Evolutionary conservation across 1,284 basidiomycete genomes (phyloP), one percentile per base, ranked within the genome.

Genomic region (Boletellus deceptivus): DNA sequence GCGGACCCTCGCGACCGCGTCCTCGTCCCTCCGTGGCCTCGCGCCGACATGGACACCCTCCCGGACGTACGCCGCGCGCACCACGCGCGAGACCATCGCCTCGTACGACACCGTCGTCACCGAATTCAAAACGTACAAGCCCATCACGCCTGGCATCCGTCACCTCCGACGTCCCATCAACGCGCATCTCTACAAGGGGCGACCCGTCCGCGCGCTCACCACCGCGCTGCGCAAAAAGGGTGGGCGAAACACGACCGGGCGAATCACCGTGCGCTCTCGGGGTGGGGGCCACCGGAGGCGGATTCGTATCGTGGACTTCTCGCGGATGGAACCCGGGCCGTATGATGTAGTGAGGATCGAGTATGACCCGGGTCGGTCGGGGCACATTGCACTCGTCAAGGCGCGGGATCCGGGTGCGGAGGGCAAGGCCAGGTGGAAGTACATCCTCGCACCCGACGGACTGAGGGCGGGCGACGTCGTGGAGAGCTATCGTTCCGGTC

Each of bases 341-440:
- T 91, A 93, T 67, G 86, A 93, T 58, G 94, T 98, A 39, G 79
- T 96, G 14, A 83, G 95, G 39, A 91, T 99, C 61, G 96, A 99
- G 72, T 99, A 98, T 69, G 96, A 99, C 75, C 96, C 96, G 0
- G 91, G 91, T 29, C 80, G 96, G 45, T 91, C 87, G 39, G 93
- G 91, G 4, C 97, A 99, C 70, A 95, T 99, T 63, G 96, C 96
- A 1, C 79, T 99, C 48, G 67, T 98, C 58, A 77, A 79, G 62
- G 83, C 78, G 65, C 76, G 84, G 52, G 70, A 83, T 60, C 71
- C 74, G 1, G 65, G 64, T 16, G 72, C 72, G 18, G 70, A 76
- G 60, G 81, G 79, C 5, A 68, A 51, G 55, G 72, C 79, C 58
- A 74, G 75, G 61, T 84, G 80, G 79, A 89, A 84, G 63, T 98